phyloP scores from a whole-genome alignment of 1,284 basidiomycete genomes.

The Rhodotorula sp. region DNA sequence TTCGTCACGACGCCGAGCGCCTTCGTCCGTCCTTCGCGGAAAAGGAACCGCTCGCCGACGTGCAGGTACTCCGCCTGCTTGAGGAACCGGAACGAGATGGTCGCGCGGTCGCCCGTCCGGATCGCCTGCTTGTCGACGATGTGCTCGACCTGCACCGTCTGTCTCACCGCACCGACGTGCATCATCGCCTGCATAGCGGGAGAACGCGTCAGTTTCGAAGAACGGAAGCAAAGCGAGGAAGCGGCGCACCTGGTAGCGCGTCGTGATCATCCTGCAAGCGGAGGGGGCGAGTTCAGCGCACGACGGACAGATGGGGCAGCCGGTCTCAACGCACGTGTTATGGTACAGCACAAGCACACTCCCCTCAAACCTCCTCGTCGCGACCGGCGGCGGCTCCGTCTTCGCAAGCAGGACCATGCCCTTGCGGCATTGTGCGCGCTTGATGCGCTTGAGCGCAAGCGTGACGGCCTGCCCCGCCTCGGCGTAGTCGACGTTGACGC shows the following conservation, averaged over 20 bases:
- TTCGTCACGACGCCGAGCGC: slow-evolving; percentile 56
- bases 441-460: slow-evolving; percentile 86
- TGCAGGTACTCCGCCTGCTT: slow-evolving; percentile 80
- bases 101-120: slow-evolving; percentile 37
- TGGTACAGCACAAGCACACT: slow-evolving; percentile 78
- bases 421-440: slow-evolving; percentile 80
- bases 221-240: background rate
- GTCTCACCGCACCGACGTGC: slow-evolving; percentile 68
- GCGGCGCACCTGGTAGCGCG: slow-evolving; percentile 33
- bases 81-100: slow-evolving; percentile 78
- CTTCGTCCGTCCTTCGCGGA: slow-evolving; percentile 91
- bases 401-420: slow-evolving; percentile 83
- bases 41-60: slow-evolving; percentile 84
- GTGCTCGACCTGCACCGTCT: slow-evolving; percentile 84
- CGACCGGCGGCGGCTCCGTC: slow-evolving; percentile 70
- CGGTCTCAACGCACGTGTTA: slow-evolving; percentile 55
- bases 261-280: slow-evolving; percentile 15
- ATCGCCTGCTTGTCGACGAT: slow-evolving; percentile 66
- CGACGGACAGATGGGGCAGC: too few species aligned
- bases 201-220: background rate
- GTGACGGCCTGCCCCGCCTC: slow-evolving; percentile 96
- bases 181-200: slow-evolving; percentile 38
- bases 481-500: slow-evolving; percentile 77
- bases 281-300: too few species aligned
- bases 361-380: slow-evolving; percentile 75